These are phyloP conservation scores for Avena atlantica DNA, from an alignment of 176 grass and related monocot genomes.

Conservation along the genomic window DNA sequence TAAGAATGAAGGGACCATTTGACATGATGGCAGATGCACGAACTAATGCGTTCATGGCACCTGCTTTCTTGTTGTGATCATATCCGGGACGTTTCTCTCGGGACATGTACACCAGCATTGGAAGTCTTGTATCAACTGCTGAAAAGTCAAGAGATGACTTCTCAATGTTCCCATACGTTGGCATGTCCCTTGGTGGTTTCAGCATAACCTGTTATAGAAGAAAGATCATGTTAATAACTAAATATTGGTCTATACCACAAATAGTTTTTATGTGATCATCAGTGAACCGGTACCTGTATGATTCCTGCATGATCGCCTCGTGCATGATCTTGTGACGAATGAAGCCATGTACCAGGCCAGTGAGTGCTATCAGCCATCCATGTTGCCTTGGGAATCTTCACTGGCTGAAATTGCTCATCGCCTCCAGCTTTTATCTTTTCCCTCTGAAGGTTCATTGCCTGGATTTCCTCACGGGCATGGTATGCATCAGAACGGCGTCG, in stretches of 20 bases:
- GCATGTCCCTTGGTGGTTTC: slow-evolving; percentile 82
- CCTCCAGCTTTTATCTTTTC: slow-evolving; percentile 82
- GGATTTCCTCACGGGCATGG: slow-evolving; percentile 97
- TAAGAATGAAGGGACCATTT: slow-evolving; percentile 96
- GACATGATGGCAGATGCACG: slow-evolving; percentile 97
- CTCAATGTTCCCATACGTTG: slow-evolving; percentile 61
- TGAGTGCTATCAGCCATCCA: slow-evolving; percentile 99
- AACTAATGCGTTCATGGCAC: slow-evolving; percentile 97
- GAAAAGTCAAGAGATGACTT: slow-evolving; percentile 69
- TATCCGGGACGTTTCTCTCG: slow-evolving; percentile 95
- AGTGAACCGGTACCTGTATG: slow-evolving; percentile 73
- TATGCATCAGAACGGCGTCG: slow-evolving; percentile 90
- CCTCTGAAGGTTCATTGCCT: slow-evolving; percentile 86
- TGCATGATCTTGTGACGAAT: slow-evolving; percentile 77
- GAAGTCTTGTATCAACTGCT: slow-evolving; percentile 76
- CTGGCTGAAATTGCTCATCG: slow-evolving; percentile 73
- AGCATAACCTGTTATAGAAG: slow-evolving; percentile 78
- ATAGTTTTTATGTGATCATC: slow-evolving; percentile 15
- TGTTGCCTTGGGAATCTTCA: slow-evolving; percentile 94
- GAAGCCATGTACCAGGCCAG: slow-evolving; percentile 95
- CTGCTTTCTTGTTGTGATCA: slow-evolving; percentile 98
- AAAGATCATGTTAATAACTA: slow-evolving; percentile 20
- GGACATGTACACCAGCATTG: slow-evolving; percentile 93
- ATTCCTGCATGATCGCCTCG: slow-evolving; percentile 85
- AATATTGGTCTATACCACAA: slow-evolving; percentile 19